A percentile compares a stretch with the other conserved stretches of the same genome.
These are phyloP conservation scores for Suhomyces yuchorum DNA, from an alignment of 1,139 yeast species.

Conservation along the genomic window DNA sequence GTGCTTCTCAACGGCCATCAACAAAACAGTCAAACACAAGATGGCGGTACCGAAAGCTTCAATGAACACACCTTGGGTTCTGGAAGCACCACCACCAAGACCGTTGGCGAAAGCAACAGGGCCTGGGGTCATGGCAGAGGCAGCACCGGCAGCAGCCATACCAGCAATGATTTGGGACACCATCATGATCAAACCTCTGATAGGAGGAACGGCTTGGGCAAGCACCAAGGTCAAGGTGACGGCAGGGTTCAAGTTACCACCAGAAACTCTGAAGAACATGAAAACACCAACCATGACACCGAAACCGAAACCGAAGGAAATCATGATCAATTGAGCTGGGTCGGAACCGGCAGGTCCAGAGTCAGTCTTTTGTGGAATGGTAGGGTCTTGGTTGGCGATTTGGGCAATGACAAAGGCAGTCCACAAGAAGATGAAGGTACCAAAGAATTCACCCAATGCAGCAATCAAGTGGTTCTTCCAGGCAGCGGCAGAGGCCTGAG, in stretches of 20 bases:
- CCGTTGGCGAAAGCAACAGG: conserved; percentile 69
- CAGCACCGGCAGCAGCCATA: conserved; percentile 93
- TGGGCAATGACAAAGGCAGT: conserved; percentile 83
- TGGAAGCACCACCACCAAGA: conserved; percentile 73
- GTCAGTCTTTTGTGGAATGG: conserved; percentile 31
- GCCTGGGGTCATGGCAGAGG: conserved; percentile 86
- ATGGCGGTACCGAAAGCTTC: conserved; percentile 82
- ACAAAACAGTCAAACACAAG: conserved; percentile 74
- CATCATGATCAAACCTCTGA: conserved; percentile 68
- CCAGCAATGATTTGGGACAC: conserved; percentile 78
- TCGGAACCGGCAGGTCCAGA: conserved; percentile 43
- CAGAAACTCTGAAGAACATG: conserved; percentile 77
- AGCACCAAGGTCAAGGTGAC: conserved; percentile 73
- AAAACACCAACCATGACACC: conserved; percentile 78
- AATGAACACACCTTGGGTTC: conserved; percentile 74
- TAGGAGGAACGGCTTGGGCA: conserved; percentile 72
- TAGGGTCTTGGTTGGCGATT: conserved; percentile 71
- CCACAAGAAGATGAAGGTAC: conserved; percentile 84
- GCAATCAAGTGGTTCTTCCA: conserved; percentile 40
- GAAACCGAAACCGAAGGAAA: conserved; percentile 85
- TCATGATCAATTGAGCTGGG: conserved; percentile 74
- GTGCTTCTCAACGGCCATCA: conserved; percentile 84
- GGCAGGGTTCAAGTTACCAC: conserved; percentile 91
- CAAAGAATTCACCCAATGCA: conserved; percentile 65
- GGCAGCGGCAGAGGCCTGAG: conserved; percentile 22